phyloP scores from a whole-genome alignment of 257 asterid species.

The Solanum chiquidenum region DNA sequence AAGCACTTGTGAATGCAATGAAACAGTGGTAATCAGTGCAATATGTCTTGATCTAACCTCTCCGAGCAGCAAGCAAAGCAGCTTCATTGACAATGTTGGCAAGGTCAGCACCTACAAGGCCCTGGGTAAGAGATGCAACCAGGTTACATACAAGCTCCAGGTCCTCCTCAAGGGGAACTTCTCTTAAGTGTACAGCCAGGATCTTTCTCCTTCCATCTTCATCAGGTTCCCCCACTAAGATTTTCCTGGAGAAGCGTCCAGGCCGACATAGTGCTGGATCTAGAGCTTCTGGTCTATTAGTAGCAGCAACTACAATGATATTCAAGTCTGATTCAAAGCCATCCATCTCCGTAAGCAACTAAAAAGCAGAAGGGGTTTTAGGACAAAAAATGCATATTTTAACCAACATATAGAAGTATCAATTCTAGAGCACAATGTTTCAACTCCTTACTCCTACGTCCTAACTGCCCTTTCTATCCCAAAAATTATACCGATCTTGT shows the following conservation, averaged over 20 bases:
- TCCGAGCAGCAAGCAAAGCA: constrained; percentile 90
- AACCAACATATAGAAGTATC: background rate
- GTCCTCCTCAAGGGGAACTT: constrained; percentile 87
- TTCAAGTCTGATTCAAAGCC: constrained; percentile 70
- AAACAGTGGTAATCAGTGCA: background rate
- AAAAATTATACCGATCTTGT: background rate
- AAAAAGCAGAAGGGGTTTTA: constrained; percentile 2
- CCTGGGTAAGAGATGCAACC: constrained; percentile 85
- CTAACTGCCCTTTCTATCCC: background rate
- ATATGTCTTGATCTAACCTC: constrained; percentile 46
- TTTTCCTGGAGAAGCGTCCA: constrained; percentile 94
- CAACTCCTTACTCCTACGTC: background rate
- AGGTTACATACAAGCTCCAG: constrained; percentile 56
- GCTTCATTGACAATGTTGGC: constrained; percentile 93
- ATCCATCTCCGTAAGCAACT: constrained; percentile 99
- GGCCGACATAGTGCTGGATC: constrained; percentile 97
- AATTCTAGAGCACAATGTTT: background rate
- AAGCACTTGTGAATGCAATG: background rate
- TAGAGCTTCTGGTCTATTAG: constrained; percentile 93
- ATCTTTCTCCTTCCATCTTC: constrained; percentile 90
- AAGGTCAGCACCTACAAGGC: constrained; percentile 92
- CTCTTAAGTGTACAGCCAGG: constrained; percentile 81
- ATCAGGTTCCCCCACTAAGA: constrained; percentile 90
- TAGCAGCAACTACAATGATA: constrained; percentile 87
- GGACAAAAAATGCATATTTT: background rate